Evolutionary conservation across 768 basidiomycete species (phyloP).

Genomic region (Pleurotus platypus): DNA sequence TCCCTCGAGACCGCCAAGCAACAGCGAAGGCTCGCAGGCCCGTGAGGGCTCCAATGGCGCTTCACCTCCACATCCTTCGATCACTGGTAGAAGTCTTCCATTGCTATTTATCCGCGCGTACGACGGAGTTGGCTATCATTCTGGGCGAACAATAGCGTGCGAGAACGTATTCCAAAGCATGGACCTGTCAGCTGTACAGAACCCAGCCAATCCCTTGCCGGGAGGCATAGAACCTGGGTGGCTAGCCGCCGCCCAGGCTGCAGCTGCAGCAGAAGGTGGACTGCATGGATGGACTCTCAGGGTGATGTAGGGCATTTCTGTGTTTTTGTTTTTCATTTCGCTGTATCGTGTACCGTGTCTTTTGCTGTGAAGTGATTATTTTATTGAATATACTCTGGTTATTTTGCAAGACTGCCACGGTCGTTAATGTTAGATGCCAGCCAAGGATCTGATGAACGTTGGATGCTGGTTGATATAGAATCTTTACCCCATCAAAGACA

Average conservation of each 20-base stretch:
- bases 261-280: conserved; percentile 60
- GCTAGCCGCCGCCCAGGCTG: conserved; percentile 74
- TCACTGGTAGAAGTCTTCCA: conserved; percentile 69
- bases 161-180: conserved; percentile 76
- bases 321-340: conserved; percentile 12
- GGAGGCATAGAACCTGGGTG: conserved; percentile 58
- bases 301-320: conserved; percentile 54
- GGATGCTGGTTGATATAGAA: not conserved
- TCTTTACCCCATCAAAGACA: conserved; percentile 4
- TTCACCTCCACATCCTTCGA: conserved; percentile 37
- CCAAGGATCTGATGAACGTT: conserved; percentile 3
- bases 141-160: conserved; percentile 78
- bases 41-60: conserved; percentile 19
- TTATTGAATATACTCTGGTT: conserved; percentile 3
- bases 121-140: conserved; percentile 89
- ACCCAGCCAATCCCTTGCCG: conserved; percentile 40
- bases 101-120: conserved; percentile 76
- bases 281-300: conserved; percentile 76
- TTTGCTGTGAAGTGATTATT: conserved; percentile 10
- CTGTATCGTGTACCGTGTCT: conserved; percentile 7
- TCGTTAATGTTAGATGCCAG: not conserved
- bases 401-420: not conserved
- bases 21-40: conserved; percentile 22
- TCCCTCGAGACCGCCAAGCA: conserved; percentile 26
- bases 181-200: conserved; percentile 52